These are phyloP conservation scores for Vitis vinifera DNA, from an alignment of 164 flowering plant genomes.

Conservation along the genomic window DNA sequence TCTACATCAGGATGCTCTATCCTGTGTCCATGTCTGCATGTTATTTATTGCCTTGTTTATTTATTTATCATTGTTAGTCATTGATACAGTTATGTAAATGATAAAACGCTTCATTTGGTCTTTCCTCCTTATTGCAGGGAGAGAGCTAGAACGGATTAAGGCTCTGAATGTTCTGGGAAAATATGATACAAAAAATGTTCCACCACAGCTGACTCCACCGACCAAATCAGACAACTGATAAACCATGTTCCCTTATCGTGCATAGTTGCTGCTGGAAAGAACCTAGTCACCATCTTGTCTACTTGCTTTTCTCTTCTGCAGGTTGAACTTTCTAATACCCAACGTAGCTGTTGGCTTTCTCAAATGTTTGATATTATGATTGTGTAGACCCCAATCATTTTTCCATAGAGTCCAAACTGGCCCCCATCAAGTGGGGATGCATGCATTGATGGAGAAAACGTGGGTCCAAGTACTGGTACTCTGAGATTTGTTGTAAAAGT, in stretches of 20 bases:
- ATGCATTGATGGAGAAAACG: too few species aligned
- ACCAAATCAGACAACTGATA: background rate
- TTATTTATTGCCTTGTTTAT: background rate
- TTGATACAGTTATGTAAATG: background rate
- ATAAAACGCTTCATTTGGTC: background rate
- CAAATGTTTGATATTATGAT: too few species aligned
- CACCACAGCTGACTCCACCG: constrained; percentile 4
- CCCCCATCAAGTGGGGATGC: too few species aligned
- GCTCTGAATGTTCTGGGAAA: constrained; percentile 30
- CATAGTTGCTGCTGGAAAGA: background rate
- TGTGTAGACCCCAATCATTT: too few species aligned
- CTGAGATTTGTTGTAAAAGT: too few species aligned
- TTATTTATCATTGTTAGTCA: background rate
- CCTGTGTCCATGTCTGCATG: background rate
- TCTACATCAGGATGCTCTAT: background rate
- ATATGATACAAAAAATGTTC: background rate
- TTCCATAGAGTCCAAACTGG: too few species aligned
- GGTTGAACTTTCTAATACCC: background rate
- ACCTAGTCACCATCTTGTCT: background rate
- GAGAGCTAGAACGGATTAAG: constrained; percentile 26
- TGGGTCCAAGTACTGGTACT: too few species aligned
- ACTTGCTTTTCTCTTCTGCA: background rate
- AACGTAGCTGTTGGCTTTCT: too few species aligned
- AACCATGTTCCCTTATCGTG: background rate
- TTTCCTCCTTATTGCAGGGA: constrained; percentile 15